These are phyloP conservation scores for Diplodia sapinea DNA, from an alignment of 2,329 filamentous ascomycete genomes.

Conservation along the genomic window DNA sequence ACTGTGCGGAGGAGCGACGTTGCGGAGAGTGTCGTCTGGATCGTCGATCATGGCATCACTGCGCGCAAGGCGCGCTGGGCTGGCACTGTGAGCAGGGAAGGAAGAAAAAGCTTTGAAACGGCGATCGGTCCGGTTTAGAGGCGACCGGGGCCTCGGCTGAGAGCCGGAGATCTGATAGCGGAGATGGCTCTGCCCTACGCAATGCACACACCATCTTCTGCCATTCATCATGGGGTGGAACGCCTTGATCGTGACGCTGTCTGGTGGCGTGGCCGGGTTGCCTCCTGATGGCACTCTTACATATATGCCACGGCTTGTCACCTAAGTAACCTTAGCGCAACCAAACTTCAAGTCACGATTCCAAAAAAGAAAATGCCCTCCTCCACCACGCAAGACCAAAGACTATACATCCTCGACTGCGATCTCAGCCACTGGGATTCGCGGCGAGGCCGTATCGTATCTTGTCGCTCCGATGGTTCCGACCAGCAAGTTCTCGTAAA, in stretches of 20 bases:
- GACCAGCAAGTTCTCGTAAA: conserved; percentile 29
- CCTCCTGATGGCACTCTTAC: conserved; percentile 2
- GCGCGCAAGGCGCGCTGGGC: background rate
- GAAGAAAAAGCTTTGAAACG: conserved; percentile 1
- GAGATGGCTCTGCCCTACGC: conserved; percentile 7
- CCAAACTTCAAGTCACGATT: background rate
- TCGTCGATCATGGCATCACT: conserved; percentile 20
- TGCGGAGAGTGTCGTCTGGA: background rate
- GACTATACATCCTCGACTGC: conserved; percentile 33
- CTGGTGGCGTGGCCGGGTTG: background rate
- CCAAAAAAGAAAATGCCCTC: background rate
- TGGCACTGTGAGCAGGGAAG: background rate
- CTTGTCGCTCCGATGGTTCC: conserved; percentile 32
- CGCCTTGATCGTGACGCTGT: background rate
- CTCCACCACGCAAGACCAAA: background rate
- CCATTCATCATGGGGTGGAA: background rate
- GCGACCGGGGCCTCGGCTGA: background rate
- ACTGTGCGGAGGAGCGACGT: conserved; percentile 10
- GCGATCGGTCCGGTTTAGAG: background rate
- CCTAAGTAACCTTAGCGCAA: background rate
- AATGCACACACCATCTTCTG: background rate
- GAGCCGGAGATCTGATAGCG: conserved; percentile 22
- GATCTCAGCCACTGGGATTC: conserved; percentile 27
- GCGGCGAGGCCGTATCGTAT: conserved; percentile 34
- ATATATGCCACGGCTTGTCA: background rate